phyloP scores from a whole-genome alignment of 768 basidiomycete species.

The Leccinum variicolor region DNA sequence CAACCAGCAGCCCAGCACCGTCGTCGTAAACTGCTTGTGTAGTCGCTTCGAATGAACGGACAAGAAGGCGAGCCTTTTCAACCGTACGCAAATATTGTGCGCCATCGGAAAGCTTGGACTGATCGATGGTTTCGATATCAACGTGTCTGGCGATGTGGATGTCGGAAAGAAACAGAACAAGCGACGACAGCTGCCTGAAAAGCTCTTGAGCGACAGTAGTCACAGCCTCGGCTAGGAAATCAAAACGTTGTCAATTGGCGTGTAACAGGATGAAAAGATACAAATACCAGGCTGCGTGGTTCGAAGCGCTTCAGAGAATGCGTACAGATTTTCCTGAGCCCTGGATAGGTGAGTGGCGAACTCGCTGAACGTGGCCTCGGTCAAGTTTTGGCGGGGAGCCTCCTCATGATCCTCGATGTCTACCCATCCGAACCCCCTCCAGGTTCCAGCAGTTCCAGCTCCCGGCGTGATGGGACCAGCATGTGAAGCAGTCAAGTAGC shows the following conservation, averaged over 20 bases:
- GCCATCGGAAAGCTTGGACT: slow-evolving; percentile 33
- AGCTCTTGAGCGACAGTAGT: slow-evolving; percentile 29
- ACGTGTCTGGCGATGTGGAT: slow-evolving; percentile 51
- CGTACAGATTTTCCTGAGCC: slow-evolving; percentile 29
- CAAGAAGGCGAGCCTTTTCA: slow-evolving; percentile 42
- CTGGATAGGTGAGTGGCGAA: slow-evolving; percentile 24
- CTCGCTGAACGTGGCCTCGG: slow-evolving; percentile 30
- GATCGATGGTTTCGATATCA: slow-evolving; percentile 44
- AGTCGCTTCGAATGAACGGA: slow-evolving; percentile 46
- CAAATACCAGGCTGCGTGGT: slow-evolving; percentile 21
- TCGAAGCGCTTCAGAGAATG: slow-evolving; percentile 17
- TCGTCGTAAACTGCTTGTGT: slow-evolving; percentile 53
- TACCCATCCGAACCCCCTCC: slow-evolving; percentile 56
- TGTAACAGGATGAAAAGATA: neutral
- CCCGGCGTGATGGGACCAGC: slow-evolving; percentile 43
- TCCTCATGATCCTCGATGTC: slow-evolving; percentile 33
- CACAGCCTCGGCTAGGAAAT: slow-evolving; percentile 20
- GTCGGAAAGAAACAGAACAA: slow-evolving; percentile 42
- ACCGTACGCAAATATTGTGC: slow-evolving; percentile 39
- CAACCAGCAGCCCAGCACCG: slow-evolving; percentile 38
- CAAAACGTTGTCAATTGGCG: neutral
- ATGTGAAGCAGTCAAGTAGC: slow-evolving; percentile 34
- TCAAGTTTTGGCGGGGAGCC: slow-evolving; percentile 27
- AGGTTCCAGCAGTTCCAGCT: slow-evolving; percentile 47
- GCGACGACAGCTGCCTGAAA: slow-evolving; percentile 38